Evolutionary conservation across 2,329 filamentous ascomycete genomes (phyloP).

Genomic region (Lojkania enalia): DNA sequence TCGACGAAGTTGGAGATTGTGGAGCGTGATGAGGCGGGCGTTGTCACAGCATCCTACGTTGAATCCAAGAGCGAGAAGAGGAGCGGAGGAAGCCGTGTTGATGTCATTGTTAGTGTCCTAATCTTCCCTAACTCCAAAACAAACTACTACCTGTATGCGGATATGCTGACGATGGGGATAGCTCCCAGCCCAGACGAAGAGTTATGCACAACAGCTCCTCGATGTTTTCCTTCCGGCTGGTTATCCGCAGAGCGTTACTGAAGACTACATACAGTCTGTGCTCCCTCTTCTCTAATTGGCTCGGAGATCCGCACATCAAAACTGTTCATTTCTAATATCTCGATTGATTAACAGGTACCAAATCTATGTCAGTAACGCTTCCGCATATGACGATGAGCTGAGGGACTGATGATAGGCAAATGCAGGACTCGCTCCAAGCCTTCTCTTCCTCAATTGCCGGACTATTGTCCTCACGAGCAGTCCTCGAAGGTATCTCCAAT

Average conservation of each 20-base stretch:
- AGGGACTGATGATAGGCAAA: constrained; percentile 2
- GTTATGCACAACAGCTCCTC: constrained; percentile 50
- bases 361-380: constrained; percentile 60
- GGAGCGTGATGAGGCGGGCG: constrained; percentile 56
- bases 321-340: constrained; percentile 6
- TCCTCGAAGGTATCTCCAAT: constrained; percentile 74
- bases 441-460: constrained; percentile 82
- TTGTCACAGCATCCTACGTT: constrained; percentile 54
- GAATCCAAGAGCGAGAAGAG: constrained; percentile 36
- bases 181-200: constrained; percentile 22
- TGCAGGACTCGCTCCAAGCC: constrained; percentile 75
- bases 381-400: background rate
- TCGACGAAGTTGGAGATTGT: constrained; percentile 20
- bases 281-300: background rate
- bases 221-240: constrained; percentile 84
- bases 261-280: constrained; percentile 79
- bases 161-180: constrained; percentile 9
- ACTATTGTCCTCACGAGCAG: constrained; percentile 78
- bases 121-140: background rate
- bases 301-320: background rate
- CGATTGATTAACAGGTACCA: constrained; percentile 58
- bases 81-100: constrained; percentile 45
- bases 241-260: constrained; percentile 84
- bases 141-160: background rate
- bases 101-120: constrained; percentile 49